Evolutionary conservation across 768 basidiomycete genomes (phyloP), one percentile per base, ranked within the genome.

Genomic region (Tylopilus plumbeoviolaceoides): DNA sequence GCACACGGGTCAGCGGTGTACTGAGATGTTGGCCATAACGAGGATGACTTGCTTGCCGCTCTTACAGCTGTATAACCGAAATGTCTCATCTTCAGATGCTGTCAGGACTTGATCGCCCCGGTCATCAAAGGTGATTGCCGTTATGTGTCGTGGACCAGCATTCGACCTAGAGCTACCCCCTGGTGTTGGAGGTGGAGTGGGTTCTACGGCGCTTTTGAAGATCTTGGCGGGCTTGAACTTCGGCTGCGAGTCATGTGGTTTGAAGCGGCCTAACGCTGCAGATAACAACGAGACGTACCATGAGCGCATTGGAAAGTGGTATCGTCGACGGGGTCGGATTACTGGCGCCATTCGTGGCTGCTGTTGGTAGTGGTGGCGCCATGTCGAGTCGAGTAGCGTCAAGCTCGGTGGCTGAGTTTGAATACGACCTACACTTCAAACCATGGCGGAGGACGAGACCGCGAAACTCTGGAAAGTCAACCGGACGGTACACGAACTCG

Each of bases 391-490:
- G 51, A 18, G 15, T 30, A 23, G 35, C 14, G 42, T 47, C 52
- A 42, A 54, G 20, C 28, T 42, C 4, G 14, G 64, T 44, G 54
- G 77, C 83, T 79, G 83, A 83, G 82, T 84, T 82, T 70, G 61
- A 83, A 83, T 71, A 63, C 64, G 63, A 63, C 69, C 65, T 59
- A 55, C 39, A 52, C 48, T 50, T 42, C 44, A 61, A 65, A 64
- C 71, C 62, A 87, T 89, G 85, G 74, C 78, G 58, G 87, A 89
- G 61, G 88, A 91, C 73, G 89, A 91, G 70, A 81, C 85, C 55
- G 88, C 94, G 53, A 85, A 85, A 65, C 78, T 98, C 65, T 98
- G 94, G 92, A 89, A 95, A 65, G 94, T 98, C 57, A 93, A 93
- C 71, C 76, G 91, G 63, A 98, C 97, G 45, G 88, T 98, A 40